These are phyloP conservation scores for Neoscytalidium dimidiatum DNA, from an alignment of 2,329 filamentous ascomycete species.

Conservation along the genomic window DNA sequence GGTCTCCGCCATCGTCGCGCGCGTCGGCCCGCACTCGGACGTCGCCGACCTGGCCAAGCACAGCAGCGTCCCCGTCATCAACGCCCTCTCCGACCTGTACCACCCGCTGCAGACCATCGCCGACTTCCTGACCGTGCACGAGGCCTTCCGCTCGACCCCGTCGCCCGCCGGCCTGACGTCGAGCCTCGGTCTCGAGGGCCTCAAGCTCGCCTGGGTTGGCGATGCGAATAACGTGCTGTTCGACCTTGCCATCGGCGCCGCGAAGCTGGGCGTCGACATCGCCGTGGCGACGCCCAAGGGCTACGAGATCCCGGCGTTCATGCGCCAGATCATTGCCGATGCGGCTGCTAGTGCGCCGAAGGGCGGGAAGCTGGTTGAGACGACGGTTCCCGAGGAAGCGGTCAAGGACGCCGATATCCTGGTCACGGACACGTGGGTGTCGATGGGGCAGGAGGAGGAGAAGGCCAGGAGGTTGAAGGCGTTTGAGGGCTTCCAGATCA, in stretches of 20 bases:
- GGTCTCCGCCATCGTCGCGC: conserved; percentile 51
- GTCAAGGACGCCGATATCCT: conserved; percentile 85
- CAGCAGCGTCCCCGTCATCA: conserved; percentile 52
- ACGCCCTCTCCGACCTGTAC: conserved; percentile 78
- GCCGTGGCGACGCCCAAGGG: conserved; percentile 83
- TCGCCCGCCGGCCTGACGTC: conserved; percentile 41
- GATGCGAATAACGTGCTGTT: conserved; percentile 98
- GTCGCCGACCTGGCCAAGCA: conserved; percentile 52
- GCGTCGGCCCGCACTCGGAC: conserved; percentile 54
- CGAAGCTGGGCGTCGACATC: conserved; percentile 85
- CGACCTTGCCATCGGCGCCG: conserved; percentile 83
- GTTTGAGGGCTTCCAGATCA: conserved; percentile 91
- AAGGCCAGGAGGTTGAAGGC: conserved; percentile 72
- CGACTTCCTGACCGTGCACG: conserved; percentile 88
- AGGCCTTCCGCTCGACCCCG: conserved; percentile 63
- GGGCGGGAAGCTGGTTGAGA: conserved; percentile 71
- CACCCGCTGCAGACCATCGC: conserved; percentile 94
- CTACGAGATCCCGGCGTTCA: conserved; percentile 76
- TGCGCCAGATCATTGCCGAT: conserved; percentile 71
- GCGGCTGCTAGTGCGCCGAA: conserved; percentile 57
- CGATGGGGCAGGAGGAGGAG: conserved; percentile 96
- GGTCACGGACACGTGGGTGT: conserved; percentile 97
- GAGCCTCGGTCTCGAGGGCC: conserved; percentile 69
- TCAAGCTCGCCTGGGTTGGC: conserved; percentile 95
- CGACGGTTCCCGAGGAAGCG: conserved; percentile 77